Evolutionary conservation across 768 basidiomycete genomes (phyloP).

Genomic region (Galerina marginata): DNA sequence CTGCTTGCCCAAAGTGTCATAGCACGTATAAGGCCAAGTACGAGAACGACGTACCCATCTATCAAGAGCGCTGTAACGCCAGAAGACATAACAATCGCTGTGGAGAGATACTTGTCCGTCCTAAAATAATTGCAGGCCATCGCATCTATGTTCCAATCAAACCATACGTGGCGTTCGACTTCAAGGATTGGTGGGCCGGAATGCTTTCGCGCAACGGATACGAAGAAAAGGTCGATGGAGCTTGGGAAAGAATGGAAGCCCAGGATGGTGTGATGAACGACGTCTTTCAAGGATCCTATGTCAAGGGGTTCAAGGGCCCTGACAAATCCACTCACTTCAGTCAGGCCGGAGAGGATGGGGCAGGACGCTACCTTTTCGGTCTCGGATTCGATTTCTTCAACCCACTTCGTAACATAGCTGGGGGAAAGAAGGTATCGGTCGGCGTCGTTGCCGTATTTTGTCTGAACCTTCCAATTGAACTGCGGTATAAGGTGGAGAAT

Average conservation of each 20-base stretch:
- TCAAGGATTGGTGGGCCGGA: constrained; percentile 4
- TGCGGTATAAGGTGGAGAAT: constrained; percentile 38
- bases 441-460: constrained; percentile 37
- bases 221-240: constrained; percentile 5
- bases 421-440: constrained; percentile 30
- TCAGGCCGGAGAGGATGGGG: not conserved
- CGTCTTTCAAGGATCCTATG: constrained; percentile 5
- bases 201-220: not conserved
- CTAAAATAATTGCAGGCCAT: not conserved
- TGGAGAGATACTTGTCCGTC: constrained; percentile 1
- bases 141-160: constrained; percentile 6
- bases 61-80: constrained; percentile 5
- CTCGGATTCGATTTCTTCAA: constrained; percentile 42
- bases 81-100: not conserved
- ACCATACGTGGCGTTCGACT: constrained; percentile 2
- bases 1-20: constrained; percentile 13
- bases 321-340: not conserved
- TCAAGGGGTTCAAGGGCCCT: too few species aligned
- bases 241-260: not conserved
- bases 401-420: constrained; percentile 28
- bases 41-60: not conserved
- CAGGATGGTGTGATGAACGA: not conserved
- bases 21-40: not conserved
- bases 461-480: constrained; percentile 36
- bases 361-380: constrained; percentile 23